Evolutionary conservation across 768 basidiomycete genomes (phyloP).

Genomic region (Mycena amicta): DNA sequence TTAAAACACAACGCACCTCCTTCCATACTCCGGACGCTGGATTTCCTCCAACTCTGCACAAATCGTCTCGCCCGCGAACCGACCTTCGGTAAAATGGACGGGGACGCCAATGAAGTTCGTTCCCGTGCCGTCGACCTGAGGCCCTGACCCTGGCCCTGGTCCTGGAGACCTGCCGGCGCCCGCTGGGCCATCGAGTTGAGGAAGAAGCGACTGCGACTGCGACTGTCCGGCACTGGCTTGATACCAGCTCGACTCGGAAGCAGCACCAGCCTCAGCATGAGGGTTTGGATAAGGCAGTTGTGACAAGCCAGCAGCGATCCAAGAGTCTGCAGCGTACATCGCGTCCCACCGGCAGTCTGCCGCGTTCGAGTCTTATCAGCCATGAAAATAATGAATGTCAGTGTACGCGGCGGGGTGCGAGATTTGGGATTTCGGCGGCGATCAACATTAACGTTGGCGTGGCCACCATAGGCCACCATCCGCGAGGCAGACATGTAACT

Average conservation of each 20-base stretch:
- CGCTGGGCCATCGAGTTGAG: background rate
- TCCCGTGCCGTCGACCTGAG: background rate
- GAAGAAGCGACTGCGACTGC: background rate
- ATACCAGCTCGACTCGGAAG: background rate
- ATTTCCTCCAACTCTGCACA: slow-evolving; percentile 59
- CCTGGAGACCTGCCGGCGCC: background rate
- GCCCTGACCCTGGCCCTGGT: background rate
- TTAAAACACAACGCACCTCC: slow-evolving; percentile 54
- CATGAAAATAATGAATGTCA: background rate
- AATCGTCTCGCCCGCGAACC: slow-evolving; percentile 51
- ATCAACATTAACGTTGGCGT: background rate
- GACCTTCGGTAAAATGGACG: slow-evolving; percentile 52
- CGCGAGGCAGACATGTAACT: background rate
- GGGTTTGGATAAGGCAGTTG: too few relatives aligned
- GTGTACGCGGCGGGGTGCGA: background rate
- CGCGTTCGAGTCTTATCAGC: slow-evolving; percentile 1
- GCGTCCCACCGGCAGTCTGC: too few relatives aligned
- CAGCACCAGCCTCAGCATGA: too few relatives aligned
- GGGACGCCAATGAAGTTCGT: slow-evolving; percentile 36
- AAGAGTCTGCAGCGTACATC: background rate
- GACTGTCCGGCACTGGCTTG: background rate
- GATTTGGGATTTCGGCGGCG: slow-evolving; percentile 1
- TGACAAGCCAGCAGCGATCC: too few relatives aligned
- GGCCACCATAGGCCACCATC: background rate
- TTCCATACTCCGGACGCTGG: slow-evolving; percentile 67